phyloP scores from a whole-genome alignment of 345 rosid species.

The Rhizophora apiculata region DNA sequence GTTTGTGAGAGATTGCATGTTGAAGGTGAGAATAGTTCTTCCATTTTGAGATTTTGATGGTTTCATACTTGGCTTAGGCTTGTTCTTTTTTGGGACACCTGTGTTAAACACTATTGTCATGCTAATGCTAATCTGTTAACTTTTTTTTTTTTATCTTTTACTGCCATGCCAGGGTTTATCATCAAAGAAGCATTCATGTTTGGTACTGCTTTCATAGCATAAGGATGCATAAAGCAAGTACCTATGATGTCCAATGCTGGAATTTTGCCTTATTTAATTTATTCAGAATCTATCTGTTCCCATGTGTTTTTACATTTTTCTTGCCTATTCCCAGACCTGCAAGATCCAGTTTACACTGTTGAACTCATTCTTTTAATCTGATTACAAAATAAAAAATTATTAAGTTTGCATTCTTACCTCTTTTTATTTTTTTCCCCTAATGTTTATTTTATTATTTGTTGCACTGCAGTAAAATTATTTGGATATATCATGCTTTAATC shows the following conservation, averaged over 20 bases:
- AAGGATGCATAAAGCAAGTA: background rate
- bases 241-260: background rate
- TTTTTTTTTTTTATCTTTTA: background rate
- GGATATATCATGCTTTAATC: constrained; percentile 36
- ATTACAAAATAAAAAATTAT: too few relatives aligned
- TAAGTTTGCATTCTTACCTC: background rate
- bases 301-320: background rate
- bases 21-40: too few relatives aligned
- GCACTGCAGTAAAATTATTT: constrained; percentile 8
- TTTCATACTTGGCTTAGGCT: background rate
- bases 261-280: too few relatives aligned
- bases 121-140: background rate
- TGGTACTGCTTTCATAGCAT: too few relatives aligned
- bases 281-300: background rate
- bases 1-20: too few relatives aligned
- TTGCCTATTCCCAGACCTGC: background rate
- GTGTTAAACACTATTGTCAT: background rate
- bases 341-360: background rate
- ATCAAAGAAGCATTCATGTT: background rate
- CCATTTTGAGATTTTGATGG: background rate
- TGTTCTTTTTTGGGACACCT: background rate
- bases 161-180: background rate
- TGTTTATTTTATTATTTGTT: background rate
- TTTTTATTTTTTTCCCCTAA: background rate
- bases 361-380: background rate